phyloP scores from a whole-genome alignment of 2,329 filamentous ascomycete species.

The Emericellopsis cladophorae region DNA sequence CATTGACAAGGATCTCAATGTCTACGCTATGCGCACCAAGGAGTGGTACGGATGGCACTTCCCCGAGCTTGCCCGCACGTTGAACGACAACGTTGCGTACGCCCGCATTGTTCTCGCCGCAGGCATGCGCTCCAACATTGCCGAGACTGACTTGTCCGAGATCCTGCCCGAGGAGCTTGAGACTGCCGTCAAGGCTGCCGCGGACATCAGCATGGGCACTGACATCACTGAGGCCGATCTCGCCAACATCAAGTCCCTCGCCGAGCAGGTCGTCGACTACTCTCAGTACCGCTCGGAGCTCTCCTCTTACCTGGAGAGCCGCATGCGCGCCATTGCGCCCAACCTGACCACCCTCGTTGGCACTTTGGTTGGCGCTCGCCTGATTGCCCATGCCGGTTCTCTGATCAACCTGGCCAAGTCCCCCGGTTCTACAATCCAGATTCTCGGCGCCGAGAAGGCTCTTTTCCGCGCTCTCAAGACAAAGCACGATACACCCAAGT shows the following conservation, averaged over 20 bases:
- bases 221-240: slow-evolving; percentile 91
- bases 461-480: slow-evolving; percentile 97
- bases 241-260: slow-evolving; percentile 81
- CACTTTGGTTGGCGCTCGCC: slow-evolving; percentile 82
- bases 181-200: slow-evolving; percentile 78
- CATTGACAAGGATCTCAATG: slow-evolving; percentile 96
- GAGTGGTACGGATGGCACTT: slow-evolving; percentile 99
- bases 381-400: slow-evolving; percentile 90
- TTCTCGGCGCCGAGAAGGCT: slow-evolving; percentile 96
- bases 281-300: slow-evolving; percentile 84
- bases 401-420: slow-evolving; percentile 92
- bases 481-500: slow-evolving; percentile 98
- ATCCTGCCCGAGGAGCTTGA: slow-evolving; percentile 95
- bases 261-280: slow-evolving; percentile 86
- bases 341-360: slow-evolving; percentile 91
- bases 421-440: slow-evolving; percentile 91
- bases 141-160: slow-evolving; percentile 68
- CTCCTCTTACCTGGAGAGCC: slow-evolving; percentile 75
- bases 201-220: slow-evolving; percentile 96
- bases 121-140: slow-evolving; percentile 76
- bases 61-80: slow-evolving; percentile 91
- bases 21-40: slow-evolving; percentile 97
- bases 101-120: slow-evolving; percentile 77
- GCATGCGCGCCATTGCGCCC: slow-evolving; percentile 94
- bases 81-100: slow-evolving; percentile 95